phyloP scores from a whole-genome alignment of 805 yeast species.

The Kluyveromyces siamensis region DNA sequence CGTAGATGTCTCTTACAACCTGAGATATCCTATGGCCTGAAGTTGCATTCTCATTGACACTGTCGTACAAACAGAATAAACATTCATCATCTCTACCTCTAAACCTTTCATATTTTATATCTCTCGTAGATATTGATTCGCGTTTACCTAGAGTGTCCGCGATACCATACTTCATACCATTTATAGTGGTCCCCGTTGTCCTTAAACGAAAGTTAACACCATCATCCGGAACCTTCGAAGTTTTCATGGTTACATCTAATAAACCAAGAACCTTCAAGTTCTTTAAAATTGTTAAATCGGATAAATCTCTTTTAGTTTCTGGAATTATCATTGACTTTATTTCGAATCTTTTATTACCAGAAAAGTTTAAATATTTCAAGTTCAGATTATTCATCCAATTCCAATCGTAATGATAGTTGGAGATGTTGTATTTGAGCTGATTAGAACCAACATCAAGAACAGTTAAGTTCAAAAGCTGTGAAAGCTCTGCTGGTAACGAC shows the following conservation, averaged over 20 bases:
- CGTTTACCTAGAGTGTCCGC: slow-evolving; percentile 75
- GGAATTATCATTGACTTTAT: slow-evolving; percentile 52
- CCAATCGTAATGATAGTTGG: slow-evolving; percentile 96
- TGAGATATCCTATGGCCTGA: slow-evolving; percentile 60
- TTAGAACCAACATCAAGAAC: slow-evolving; percentile 89
- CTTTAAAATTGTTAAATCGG: slow-evolving; percentile 64
- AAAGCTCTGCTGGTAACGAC: slow-evolving; percentile 80
- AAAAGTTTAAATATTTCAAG: slow-evolving; percentile 73
- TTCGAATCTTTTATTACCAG: slow-evolving; percentile 88
- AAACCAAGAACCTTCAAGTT: slow-evolving; percentile 69
- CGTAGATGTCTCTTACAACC: slow-evolving; percentile 62
- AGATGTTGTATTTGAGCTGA: slow-evolving; percentile 80
- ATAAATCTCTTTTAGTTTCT: slow-evolving; percentile 39
- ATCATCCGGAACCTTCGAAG: slow-evolving; percentile 86
- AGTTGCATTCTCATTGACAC: slow-evolving; percentile 45
- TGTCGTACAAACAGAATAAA: slow-evolving; percentile 78
- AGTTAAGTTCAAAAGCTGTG: slow-evolving; percentile 52
- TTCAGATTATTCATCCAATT: slow-evolving; percentile 85
- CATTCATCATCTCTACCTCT: slow-evolving; percentile 79
- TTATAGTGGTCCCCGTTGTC: slow-evolving; percentile 75
- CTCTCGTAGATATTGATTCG: slow-evolving; percentile 62
- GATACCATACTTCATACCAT: slow-evolving; percentile 78
- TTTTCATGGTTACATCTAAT: slow-evolving; percentile 91
- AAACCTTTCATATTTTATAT: slow-evolving; percentile 78
- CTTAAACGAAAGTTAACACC: slow-evolving; percentile 74